Evolutionary conservation across 164 flowering plant genomes (phyloP), one percentile per base, ranked within the genome.

Genomic region (Dillenia suffruticosa): DNA sequence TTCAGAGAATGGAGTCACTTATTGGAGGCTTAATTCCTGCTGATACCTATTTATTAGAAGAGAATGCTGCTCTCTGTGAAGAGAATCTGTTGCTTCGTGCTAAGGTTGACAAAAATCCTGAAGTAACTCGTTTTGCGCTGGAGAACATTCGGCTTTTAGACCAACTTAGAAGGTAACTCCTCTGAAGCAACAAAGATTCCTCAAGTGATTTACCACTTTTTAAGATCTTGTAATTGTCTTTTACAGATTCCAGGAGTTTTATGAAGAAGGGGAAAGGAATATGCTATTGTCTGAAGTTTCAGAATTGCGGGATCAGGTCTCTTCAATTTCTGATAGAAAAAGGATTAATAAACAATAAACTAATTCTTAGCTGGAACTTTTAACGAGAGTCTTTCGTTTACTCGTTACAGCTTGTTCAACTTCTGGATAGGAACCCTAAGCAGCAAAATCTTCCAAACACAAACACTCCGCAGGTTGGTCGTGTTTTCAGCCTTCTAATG

Each of bases 211-310:
- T 46, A 10, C 50, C 44, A 17, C 12, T 16, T 51, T 47, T 58
- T 1, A 24, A 32, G 43, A 24, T 55, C 54, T 14, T 59, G 17
- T 24, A 19, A 24, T 53, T 70, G 55, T 43, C 11, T 46, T 65
- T 72, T 46, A 17, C 59, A 95, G 99, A 66, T 95, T 70, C 81
- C 97, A 95, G 73, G 97, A 92, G 26, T 92, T 92, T 59, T 92
- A 89, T 70, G 94, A 84, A 79, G 99, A 91, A 76, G 97, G 97
- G 48, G 99, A 95, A 83, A 86, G 88, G 63, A 94, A 92, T 55
- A 74, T 84, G 56, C 81, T 95, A 46, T 57, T 85, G 65, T 67
- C 64, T 40, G 99, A 95, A 77, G 71, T 90, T 44, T 82, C 99
- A 43, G 76, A 74, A 59, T 74, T 89, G 63, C 85, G 97, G 45